Evolutionary conservation across 441 rosid genomes (phyloP).

Genomic region (Arabidopsis lyrata): DNA sequence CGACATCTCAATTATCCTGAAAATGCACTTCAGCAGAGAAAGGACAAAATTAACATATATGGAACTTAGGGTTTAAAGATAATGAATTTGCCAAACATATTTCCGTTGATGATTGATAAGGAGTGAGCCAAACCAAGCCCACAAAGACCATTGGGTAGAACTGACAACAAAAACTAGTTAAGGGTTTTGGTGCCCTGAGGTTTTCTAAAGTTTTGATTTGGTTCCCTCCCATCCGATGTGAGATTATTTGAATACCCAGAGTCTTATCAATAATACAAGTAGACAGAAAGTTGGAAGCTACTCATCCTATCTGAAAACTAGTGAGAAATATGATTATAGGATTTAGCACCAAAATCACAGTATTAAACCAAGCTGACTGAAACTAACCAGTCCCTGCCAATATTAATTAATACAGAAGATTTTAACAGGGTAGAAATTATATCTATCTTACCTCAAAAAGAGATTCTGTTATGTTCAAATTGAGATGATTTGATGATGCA

Average conservation of each 20-base stretch:
- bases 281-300: constrained; percentile 7
- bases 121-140: neutral
- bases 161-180: constrained; percentile 1
- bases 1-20: constrained; percentile 80
- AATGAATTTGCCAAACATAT: neutral
- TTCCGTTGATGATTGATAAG: neutral
- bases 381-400: constrained; percentile 16
- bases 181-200: constrained; percentile 17
- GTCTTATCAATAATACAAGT: constrained; percentile 6
- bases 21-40: constrained; percentile 61
- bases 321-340: neutral
- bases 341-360: constrained; percentile 10
- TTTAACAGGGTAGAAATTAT: neutral
- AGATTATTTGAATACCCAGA: constrained; percentile 14
- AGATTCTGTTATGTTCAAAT: constrained; percentile 82
- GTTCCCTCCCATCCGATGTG: neutral
- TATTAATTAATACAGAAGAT: constrained; percentile 1
- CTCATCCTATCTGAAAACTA: constrained; percentile 1
- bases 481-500: constrained; percentile 69
- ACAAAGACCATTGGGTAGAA: constrained; percentile 2
- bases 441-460: constrained; percentile 74
- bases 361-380: constrained; percentile 17
- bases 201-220: neutral
- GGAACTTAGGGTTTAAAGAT: constrained; percentile 8
- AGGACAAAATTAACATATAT: constrained; percentile 13